These are phyloP conservation scores for Fusarium nelsonii DNA, from an alignment of 2,329 filamentous ascomycete genomes.

Conservation along the genomic window DNA sequence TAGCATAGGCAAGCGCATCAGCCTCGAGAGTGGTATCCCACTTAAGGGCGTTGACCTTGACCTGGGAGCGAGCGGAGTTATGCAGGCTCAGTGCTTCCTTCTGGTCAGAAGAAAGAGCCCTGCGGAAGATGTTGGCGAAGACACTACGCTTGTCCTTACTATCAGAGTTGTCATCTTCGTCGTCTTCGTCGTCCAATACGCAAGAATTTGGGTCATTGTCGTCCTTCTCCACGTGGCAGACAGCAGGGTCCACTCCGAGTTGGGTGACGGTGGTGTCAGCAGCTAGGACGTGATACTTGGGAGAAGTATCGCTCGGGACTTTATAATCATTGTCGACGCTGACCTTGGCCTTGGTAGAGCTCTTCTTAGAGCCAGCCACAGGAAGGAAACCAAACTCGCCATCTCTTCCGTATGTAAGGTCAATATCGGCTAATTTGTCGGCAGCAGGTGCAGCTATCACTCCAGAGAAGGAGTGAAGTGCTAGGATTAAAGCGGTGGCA, in stretches of 20 bases:
- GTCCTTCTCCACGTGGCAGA: not conserved
- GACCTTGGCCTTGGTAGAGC: not conserved
- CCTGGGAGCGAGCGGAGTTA: constrained; percentile 36
- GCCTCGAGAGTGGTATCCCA: constrained; percentile 36
- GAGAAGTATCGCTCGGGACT: not conserved
- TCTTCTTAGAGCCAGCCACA: not conserved
- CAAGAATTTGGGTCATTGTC: not conserved
- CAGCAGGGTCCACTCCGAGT: not conserved
- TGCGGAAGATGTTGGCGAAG: not conserved
- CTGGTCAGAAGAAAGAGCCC: constrained; percentile 37
- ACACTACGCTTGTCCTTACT: not conserved
- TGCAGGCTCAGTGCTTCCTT: constrained; percentile 29
- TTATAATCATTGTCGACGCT: constrained; percentile 9
- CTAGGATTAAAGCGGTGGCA: constrained; percentile 18
- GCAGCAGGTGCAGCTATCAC: constrained; percentile 21
- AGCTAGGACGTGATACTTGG: constrained; percentile 7
- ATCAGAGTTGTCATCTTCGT: not conserved
- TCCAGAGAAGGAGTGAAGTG: not conserved
- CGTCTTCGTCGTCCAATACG: not conserved
- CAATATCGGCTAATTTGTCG: not conserved
- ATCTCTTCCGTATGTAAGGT: not conserved
- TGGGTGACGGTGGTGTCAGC: not conserved
- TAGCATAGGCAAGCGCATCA: constrained; percentile 32
- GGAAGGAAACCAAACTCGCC: not conserved
- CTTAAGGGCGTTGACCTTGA: constrained; percentile 21